These are phyloP conservation scores for Verticillium isaacii DNA, from an alignment of 2,329 filamentous ascomycete species.

Conservation along the genomic window DNA sequence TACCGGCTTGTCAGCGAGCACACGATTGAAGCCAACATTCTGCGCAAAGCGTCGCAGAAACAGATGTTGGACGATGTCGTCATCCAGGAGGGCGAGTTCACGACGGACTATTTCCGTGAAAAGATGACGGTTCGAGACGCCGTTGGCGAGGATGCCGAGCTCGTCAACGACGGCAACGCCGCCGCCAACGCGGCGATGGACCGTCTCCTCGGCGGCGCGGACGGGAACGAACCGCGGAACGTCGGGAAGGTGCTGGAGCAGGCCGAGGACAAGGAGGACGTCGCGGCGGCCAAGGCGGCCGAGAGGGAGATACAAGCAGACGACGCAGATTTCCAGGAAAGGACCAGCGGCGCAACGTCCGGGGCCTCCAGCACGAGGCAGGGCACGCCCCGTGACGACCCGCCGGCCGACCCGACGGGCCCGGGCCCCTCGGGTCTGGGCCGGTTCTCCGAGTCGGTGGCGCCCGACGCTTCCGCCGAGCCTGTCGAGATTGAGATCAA, in stretches of 20 bases:
- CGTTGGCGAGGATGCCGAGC: slow-evolving; percentile 54
- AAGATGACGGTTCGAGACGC: slow-evolving; percentile 66
- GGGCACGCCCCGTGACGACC: slow-evolving; percentile 41
- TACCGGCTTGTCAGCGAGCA: slow-evolving; percentile 91
- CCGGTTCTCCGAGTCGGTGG: slow-evolving; percentile 28
- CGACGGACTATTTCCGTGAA: slow-evolving; percentile 84
- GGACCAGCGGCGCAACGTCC: slow-evolving; percentile 34
- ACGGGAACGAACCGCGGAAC: slow-evolving; percentile 54
- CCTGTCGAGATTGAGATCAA: slow-evolving; percentile 46
- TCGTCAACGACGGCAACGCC: slow-evolving; percentile 58
- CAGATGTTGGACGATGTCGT: slow-evolving; percentile 97
- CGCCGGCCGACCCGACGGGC: slow-evolving; percentile 24
- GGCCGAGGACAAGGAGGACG: slow-evolving; percentile 90
- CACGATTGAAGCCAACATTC: slow-evolving; percentile 96
- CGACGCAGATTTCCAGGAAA: slow-evolving; percentile 76
- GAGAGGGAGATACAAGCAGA: slow-evolving; percentile 86
- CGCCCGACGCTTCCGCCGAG: slow-evolving; percentile 24
- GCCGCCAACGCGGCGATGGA: slow-evolving; percentile 82
- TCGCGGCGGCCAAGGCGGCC: slow-evolving; percentile 78
- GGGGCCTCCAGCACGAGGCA: slow-evolving; percentile 46
- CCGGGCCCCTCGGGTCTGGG: slow-evolving; percentile 29
- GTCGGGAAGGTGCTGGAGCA: slow-evolving; percentile 75
- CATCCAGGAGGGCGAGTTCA: slow-evolving; percentile 97
- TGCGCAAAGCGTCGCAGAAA: slow-evolving; percentile 95
- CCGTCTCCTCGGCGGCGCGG: slow-evolving; percentile 67